Evolutionary conservation across 768 basidiomycete species (phyloP), one percentile per base, ranked within the genome.

Genomic region (Pholiota molesta): DNA sequence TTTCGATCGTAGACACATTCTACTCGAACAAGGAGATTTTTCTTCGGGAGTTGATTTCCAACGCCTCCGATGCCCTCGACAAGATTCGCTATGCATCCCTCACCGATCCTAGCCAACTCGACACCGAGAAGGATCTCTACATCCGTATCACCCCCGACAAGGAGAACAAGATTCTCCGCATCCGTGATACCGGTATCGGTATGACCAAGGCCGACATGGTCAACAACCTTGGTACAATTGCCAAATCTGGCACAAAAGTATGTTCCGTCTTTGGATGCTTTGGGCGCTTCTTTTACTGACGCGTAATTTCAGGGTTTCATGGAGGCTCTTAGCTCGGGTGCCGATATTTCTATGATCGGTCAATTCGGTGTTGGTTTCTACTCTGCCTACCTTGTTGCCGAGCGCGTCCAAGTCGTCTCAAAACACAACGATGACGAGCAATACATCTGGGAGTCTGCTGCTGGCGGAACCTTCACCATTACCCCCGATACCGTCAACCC

Each of bases 21-120:
- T 99, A 99, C 89, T 97, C 95, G 65, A 98, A 99, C 90, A 99
- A 99, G 86, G 97, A 98, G 82, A 99, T 99, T 78, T 99, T 99
- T 88, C 90, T 99, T 69, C 93, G 97, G 76, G 97, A 99, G 80
- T 65, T 99, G 69, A 98, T 97, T 79, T 99, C 97, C 66, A 98
- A 98, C 82, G 81, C 83, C 67, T 99, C 97, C 62, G 97, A 99
- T 87, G 97, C 97, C 54, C 88, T 99, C 78, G 97, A 99, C 83
- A 99, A 99, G 85, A 92, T 99, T 73, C 94, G 97, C 52, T 99
- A 99, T 77, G 86, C 92, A 35, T 97, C 97, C 58, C 83, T 99
- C 67, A 99, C 97, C 67, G 94, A 99, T 70, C 90, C 96, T 29
- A 83, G 92, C 16, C 91, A 79, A 59, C 94, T 99, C 73, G 97